Evolutionary conservation across 768 basidiomycete species (phyloP), one percentile per base, ranked within the genome.

Genomic region (Lactarius trivialis): DNA sequence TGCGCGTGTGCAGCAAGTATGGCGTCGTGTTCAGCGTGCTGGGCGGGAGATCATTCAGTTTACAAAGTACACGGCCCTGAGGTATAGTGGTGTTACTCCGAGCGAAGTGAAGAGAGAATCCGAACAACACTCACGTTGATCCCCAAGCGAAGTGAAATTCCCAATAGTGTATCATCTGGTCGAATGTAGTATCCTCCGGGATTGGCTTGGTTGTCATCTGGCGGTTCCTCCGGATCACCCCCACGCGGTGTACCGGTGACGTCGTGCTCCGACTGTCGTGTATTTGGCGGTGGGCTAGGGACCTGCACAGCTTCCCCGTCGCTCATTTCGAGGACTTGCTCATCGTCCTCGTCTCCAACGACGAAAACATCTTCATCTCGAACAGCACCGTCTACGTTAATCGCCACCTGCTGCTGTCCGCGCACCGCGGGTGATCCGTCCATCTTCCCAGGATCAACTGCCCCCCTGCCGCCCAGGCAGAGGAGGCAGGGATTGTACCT

Each of bases 401-500:
- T 34, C 19, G 54, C 43, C 3, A 26, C 58, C 7, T 45, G 45
- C 30, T 68, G 52, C 24, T 67, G 56, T 12, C 54, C 63, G 41
- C 51, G 48, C 43, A 36, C 48, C 52, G 51, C 36, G 17, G 17
- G 17, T 28, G 33, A 28, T 55, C 56, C 21, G 49, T 28, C 14
- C 28, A 65, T 36, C n/a, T 60, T 66, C 32, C 68, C 63, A 15
- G 70, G 63, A 17, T 62, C 57, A 17, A 75, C 70, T 7, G 79
- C 78, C 17, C 71, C 77, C 2, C 84, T 79, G 2, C 86, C 86
- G 14, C 78, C 81, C 2, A 88, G 76, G 69, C 89, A 91, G 7
- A 78, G 77, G 19, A 91, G 72, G 71, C 89, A 91, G 7, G 89
- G 89, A 68, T 89, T 75, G 68, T 90, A 91, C 60, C 83, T 76